Conservation (phyloP, 2,329 filamentous ascomycete genomes). For the Geosmithia morbida region DNA sequence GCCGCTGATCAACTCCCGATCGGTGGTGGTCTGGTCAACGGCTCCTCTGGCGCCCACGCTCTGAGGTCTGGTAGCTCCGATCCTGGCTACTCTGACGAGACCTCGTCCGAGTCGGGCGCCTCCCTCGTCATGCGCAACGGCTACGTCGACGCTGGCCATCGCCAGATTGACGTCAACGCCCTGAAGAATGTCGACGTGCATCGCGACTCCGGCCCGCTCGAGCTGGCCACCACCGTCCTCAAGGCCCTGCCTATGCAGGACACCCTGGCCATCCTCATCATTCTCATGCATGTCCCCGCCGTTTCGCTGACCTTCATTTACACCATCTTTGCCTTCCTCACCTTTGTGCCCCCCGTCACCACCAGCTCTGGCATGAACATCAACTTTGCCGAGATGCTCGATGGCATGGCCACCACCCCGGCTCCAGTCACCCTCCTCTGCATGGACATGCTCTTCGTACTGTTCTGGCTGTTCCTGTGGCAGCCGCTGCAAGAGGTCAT, state of each 20-base stretch:
- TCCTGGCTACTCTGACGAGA: slow-evolving; percentile 39
- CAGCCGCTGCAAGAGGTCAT: slow-evolving; percentile 76
- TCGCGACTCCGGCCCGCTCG: slow-evolving; percentile 57
- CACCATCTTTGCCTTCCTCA: slow-evolving; percentile 81
- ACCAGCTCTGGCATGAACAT: slow-evolving; percentile 65
- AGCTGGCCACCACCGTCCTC: slow-evolving; percentile 74
- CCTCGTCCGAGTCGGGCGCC: slow-evolving; percentile 36
- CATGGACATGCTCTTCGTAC: slow-evolving; percentile 69
- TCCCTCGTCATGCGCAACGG: slow-evolving; percentile 20
- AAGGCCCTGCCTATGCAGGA: slow-evolving; percentile 83
- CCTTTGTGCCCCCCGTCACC: slow-evolving; percentile 74
- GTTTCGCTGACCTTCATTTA: slow-evolving; percentile 81
- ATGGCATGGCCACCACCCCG: slow-evolving; percentile 72
- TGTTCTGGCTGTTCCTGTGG: slow-evolving; percentile 82
- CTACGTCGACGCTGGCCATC: slow-evolving; percentile 34
- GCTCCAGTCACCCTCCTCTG: slow-evolving; percentile 73
- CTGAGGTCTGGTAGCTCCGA: slow-evolving; percentile 27
- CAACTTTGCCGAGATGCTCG: slow-evolving; percentile 82
- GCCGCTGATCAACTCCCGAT: not conserved
- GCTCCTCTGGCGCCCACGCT: not conserved
- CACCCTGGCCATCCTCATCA: slow-evolving; percentile 91
- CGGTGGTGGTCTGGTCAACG: slow-evolving; percentile 4
- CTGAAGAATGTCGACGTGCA: slow-evolving; percentile 54
- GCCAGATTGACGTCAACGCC: slow-evolving; percentile 56
- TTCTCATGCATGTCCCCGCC: slow-evolving; percentile 83